Evolutionary conservation across 1,284 basidiomycete species (phyloP).

Genomic region (Peniophora sp.): DNA sequence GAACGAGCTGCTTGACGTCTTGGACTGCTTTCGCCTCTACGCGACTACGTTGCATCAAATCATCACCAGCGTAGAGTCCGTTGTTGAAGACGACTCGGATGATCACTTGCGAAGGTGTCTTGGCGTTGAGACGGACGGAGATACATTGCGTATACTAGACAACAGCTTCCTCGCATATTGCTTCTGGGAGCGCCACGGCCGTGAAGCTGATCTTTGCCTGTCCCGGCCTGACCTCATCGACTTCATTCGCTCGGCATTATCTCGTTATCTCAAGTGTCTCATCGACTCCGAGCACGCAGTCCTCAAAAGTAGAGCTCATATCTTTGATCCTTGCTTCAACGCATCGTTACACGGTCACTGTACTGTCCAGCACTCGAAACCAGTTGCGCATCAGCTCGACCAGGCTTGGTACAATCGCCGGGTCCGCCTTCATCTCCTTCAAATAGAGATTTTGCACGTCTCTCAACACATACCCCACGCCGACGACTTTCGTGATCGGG

Average conservation of each 20-base stretch:
- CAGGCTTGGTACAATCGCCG: conserved; percentile 8
- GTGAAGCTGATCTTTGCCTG: not conserved
- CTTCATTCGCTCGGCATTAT: not conserved
- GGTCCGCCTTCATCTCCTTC: conserved; percentile 6
- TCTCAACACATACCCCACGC: conserved; percentile 1
- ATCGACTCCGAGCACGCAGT: not conserved
- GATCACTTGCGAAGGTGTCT: not conserved
- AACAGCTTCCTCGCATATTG: not conserved
- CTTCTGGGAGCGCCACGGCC: not conserved
- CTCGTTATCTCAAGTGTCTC: not conserved
- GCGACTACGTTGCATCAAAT: not conserved
- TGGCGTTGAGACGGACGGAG: not conserved
- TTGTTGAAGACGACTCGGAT: not conserved
- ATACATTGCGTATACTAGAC: too few relatives aligned
- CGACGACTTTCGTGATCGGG: conserved; percentile 2
- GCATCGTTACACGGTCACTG: conserved; percentile 3
- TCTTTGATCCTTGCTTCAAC: conserved; percentile 7
- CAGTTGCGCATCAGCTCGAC: conserved; percentile 1
- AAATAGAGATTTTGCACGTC: conserved; percentile 7
- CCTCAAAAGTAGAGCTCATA: not conserved
- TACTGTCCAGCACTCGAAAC: not conserved
- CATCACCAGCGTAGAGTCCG: not conserved
- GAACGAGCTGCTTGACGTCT: not conserved
- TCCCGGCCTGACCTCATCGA: not conserved
- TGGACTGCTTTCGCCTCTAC: not conserved